Base-by-base conservation (phyloP, 176 grass and related monocot genomes). In the Coix lacrymajobi region DNA sequence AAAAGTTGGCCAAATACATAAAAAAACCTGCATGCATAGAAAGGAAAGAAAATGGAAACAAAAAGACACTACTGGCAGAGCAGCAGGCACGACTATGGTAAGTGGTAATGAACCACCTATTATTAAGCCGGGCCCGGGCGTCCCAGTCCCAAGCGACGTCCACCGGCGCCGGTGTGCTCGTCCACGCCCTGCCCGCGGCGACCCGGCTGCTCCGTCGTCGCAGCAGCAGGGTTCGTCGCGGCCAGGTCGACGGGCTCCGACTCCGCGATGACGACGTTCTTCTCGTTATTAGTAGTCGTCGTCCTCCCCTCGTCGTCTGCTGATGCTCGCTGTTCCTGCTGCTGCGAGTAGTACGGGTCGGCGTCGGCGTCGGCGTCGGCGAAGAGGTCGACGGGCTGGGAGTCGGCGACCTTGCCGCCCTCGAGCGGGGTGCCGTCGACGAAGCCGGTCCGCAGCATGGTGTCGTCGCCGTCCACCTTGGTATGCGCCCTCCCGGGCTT, bases 341-440 rank as follows among this genome's bases (percentile, higher is more conserved):
- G 57, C 11, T 69, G 46, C 32, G 66, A 25, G 16, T 32, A 25
- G 16, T 32, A 12, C 2, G 43, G 28, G 12, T 75, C 69, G 46
- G 3, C 11, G 14, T 46, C 43, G 19, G 17, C 49, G 0, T n/a
- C 40, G 26, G 71, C 73, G 12, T 26, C 8, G 12, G 77, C 68
- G 57, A 91, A 91, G 77, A 93, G 91, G 16, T 89, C 82, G 57
- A 97, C 91, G 28, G 91, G 85, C 11, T 94, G 28, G 0, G 84
- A 87, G 32, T 92, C 91, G 11, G 94, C 91, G 28, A 97, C 88
- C 87, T 94, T 92, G 54, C 94, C 89, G 33, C 34, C 79, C 79
- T 94, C 94, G 3, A 97, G 80, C 30, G 94, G 87, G 0, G 91
- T 85, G 82, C 94, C 94, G 37, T 97, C 73, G 79, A 71, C 3